phyloP scores from a whole-genome alignment of 2,329 filamentous ascomycete genomes.

The Davidsoniella eucalypti region DNA sequence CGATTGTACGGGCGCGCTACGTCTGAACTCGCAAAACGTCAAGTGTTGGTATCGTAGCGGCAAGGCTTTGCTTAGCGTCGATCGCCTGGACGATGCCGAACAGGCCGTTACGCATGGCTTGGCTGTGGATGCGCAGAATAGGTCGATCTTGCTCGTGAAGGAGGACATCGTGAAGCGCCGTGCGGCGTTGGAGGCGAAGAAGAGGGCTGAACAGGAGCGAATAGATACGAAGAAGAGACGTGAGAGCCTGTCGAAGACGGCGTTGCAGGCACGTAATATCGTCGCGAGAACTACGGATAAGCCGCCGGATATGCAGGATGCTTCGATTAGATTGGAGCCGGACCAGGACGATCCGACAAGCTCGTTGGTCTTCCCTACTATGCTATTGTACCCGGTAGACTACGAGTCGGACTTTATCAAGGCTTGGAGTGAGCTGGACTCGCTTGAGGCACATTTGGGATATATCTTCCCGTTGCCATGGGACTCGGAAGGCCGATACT shows the following conservation, averaged over 20 bases:
- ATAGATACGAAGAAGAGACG: conserved; percentile 38
- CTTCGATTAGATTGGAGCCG: conserved; percentile 49
- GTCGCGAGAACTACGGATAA: conserved; percentile 46
- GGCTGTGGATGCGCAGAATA: conserved; percentile 53
- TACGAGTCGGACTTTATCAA: conserved; percentile 85
- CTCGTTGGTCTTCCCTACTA: conserved; percentile 55
- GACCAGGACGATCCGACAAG: conserved; percentile 51
- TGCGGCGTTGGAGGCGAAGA: conserved; percentile 35
- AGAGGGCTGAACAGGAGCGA: conserved; percentile 38
- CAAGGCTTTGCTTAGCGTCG: conserved; percentile 59
- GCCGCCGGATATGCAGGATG: conserved; percentile 80
- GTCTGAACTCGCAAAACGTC: conserved; percentile 62
- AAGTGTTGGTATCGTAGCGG: conserved; percentile 86
- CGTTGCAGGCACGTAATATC: conserved; percentile 55
- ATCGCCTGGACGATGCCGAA: conserved; percentile 62
- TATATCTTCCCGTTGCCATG: conserved; percentile 84
- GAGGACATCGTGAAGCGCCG: conserved; percentile 46
- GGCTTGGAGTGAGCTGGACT: conserved; percentile 62
- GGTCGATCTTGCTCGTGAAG: conserved; percentile 43
- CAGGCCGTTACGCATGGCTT: conserved; percentile 65
- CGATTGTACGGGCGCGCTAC: conserved; percentile 67
- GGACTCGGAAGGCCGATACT: conserved; percentile 57
- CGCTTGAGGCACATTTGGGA: conserved; percentile 57
- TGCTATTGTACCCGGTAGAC: conserved; percentile 72
- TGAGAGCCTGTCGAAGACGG: conserved; percentile 44